These are phyloP conservation scores for Margaritispora aquatica DNA, from an alignment of 495 filamentous ascomycete species.

Conservation along the genomic window DNA sequence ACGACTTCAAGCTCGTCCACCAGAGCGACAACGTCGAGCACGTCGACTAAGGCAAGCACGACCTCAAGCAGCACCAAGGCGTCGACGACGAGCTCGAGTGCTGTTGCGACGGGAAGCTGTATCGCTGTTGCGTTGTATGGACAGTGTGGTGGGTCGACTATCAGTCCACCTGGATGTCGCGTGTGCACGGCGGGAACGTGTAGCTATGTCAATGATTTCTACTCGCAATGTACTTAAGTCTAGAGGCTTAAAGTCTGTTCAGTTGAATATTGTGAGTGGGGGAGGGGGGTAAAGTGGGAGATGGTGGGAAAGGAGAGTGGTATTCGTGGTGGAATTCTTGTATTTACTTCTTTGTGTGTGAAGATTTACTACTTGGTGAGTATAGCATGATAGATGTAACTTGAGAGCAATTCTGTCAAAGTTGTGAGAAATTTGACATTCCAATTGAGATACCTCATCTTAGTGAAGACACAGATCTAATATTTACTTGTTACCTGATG, in stretches of 20 bases:
- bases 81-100: background rate
- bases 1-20: background rate
- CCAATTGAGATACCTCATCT: no score
- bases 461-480: no score
- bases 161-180: slow-evolving; percentile 8
- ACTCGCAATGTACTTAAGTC: slow-evolving; percentile 19
- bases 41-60: background rate
- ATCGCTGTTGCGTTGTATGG: slow-evolving; percentile 16
- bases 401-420: no score
- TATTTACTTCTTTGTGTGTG: background rate
- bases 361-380: background rate
- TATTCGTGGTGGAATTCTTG: background rate
- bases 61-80: background rate
- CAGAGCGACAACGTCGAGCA: background rate
- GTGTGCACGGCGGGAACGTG: slow-evolving; percentile 18
- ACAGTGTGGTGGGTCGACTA: slow-evolving; percentile 16
- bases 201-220: slow-evolving; percentile 7
- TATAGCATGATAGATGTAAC: no score
- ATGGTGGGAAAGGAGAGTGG: background rate
- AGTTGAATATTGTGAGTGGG: background rate
- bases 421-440: no score
- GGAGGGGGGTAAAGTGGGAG: background rate
- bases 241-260: no score
- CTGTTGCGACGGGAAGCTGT: background rate
- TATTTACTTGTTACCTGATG: no score